Evolutionary conservation across 163 green algal species (phyloP).

Genomic region (Coccomyxa subellipsoidea): DNA sequence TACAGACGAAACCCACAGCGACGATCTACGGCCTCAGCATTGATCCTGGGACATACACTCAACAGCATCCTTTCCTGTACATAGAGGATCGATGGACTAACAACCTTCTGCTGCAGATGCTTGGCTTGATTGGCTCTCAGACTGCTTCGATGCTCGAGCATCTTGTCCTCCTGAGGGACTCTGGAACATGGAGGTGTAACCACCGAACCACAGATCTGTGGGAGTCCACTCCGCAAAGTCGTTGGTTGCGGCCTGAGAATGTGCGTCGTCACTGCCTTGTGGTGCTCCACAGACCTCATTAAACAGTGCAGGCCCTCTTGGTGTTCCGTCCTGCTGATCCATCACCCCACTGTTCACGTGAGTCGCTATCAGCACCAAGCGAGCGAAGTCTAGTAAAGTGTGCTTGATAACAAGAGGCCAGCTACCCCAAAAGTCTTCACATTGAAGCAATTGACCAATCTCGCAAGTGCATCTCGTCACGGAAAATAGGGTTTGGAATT

Average conservation of each 20-base stretch:
- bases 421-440: neutral
- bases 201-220: neutral
- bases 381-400: neutral
- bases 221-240: constrained; percentile 6
- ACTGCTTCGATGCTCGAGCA: neutral
- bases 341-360: neutral
- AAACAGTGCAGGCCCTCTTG: neutral
- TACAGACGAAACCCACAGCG: too few species aligned
- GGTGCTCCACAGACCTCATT: neutral
- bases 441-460: neutral
- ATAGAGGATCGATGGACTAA: too few species aligned
- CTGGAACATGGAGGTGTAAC: neutral
- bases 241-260: neutral
- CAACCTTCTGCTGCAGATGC: neutral
- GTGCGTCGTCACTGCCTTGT: neutral
- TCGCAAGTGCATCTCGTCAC: neutral
- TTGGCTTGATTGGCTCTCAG: neutral
- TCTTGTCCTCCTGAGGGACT: neutral
- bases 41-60: too few species aligned
- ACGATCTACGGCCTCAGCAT: too few species aligned
- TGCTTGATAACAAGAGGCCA: neutral
- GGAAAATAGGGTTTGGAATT: neutral
- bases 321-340: neutral
- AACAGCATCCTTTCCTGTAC: too few species aligned
- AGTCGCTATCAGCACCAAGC: neutral